These are phyloP conservation scores for Saccharomyces jurei DNA, from an alignment of 805 yeast species.

Conservation along the genomic window DNA sequence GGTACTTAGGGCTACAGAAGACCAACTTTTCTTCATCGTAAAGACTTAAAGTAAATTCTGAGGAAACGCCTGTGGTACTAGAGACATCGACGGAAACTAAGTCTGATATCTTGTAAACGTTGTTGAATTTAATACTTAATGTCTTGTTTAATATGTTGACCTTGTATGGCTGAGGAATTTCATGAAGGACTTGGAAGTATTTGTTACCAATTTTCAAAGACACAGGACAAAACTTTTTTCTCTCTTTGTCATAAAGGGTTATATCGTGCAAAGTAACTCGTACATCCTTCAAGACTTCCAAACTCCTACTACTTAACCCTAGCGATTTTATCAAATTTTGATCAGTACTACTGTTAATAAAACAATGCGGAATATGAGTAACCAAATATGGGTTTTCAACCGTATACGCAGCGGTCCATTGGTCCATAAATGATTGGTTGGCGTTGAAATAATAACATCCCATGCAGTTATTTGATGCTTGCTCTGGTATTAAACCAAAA, in stretches of 20 bases:
- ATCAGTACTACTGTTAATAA: conserved; percentile 39
- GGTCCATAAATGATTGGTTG: conserved; percentile 21
- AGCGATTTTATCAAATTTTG: conserved; percentile 32
- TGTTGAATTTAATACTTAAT: conserved; percentile 32
- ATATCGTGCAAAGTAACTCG: conserved; percentile 45
- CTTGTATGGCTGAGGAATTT: conserved; percentile 34
- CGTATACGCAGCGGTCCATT: conserved; percentile 10
- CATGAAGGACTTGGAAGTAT: conserved; percentile 46
- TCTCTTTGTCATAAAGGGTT: conserved; percentile 39
- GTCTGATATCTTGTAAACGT: conserved; percentile 36
- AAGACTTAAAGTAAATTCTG: conserved; percentile 41
- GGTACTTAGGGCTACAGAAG: conserved; percentile 38
- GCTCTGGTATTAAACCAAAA: conserved; percentile 42
- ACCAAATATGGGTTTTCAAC: conserved; percentile 11
- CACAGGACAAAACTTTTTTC: conserved; percentile 46
- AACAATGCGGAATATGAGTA: conserved; percentile 24
- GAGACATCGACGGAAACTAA: conserved; percentile 34
- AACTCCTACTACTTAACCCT: conserved; percentile 36
- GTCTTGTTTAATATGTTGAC: conserved; percentile 21
- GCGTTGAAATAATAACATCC: conserved; percentile 42
- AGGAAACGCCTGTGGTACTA: conserved; percentile 36
- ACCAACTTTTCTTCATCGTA: conserved; percentile 30
- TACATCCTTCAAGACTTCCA: conserved; percentile 36
- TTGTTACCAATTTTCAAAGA: conserved; percentile 58
- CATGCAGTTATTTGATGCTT: conserved; percentile 43